Base-by-base conservation (phyloP, 1,284 basidiomycete genomes). In the Ceratobasidium sp. region DNA sequence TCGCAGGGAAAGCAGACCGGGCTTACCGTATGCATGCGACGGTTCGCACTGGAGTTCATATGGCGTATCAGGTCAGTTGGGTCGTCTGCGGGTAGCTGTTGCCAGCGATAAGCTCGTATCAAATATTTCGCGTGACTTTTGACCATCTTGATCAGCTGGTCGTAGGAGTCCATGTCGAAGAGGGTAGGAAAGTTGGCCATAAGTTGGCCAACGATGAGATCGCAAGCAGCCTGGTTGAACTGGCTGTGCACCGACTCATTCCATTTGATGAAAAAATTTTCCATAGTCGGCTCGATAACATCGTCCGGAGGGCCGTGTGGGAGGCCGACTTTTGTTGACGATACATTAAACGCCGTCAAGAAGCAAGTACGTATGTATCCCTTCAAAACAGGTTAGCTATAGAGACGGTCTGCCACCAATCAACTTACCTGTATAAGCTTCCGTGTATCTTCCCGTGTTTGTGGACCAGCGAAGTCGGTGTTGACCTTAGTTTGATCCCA, bases 21-120 rank as follows among this genome's bases (percentile, higher is more conserved):
- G n/a, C 56, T 58, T n/a, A 58, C 56, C n/a, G 56, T 58, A 33
- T 33, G 56, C 56, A 23, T 58, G 10, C 56, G 56, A 23, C 56
- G 56, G 56, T 58, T 33, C n/a, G 56, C 56, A n/a, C 56, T 58
- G 12, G n/a, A 58, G n/a, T 33, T 23, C 56, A 23, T 20, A 23
- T 33, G 56, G n/a, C 56, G 56, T 23, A 12, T 23, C n/a, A 20
- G 3, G n/a, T 58, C 56, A 1, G 56, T 23, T 9, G 28, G n/a
- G n/a, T 58, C n/a, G 4, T 58, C 28, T 23, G 56, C n/a, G n/a
- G 56, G n/a, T n/a, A 58, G 56, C n/a, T 58, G 56, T 33, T 58
- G 56, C 28, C 56, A 33, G 10, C 28, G 56, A 23, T 58, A 58
- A 23, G 56, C 56, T 23, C 56, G n/a, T 12, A 58, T 58, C n/a